A percentile compares a stretch with the other conserved stretches of the same genome.
Evolutionary conservation across 106 monocot genomes (phyloP).

Genomic region (Dendrobium catenatum): DNA sequence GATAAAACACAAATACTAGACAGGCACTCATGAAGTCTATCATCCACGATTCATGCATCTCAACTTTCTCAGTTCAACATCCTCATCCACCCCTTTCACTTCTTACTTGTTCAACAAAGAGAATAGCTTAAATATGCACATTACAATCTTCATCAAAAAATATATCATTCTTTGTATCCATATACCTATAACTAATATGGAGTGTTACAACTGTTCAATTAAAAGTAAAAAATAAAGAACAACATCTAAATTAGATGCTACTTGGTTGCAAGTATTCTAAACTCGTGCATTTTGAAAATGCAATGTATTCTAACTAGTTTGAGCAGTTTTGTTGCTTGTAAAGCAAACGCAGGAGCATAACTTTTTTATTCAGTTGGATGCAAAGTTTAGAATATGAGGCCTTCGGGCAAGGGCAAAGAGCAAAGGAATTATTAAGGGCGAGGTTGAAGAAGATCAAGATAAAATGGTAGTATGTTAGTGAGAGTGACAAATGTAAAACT

Average conservation of each 20-base stretch:
- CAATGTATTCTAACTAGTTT: background rate
- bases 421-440: background rate
- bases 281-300: background rate
- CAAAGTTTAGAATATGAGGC: background rate
- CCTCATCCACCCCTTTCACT: background rate
- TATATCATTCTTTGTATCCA: background rate
- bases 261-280: background rate
- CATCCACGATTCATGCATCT: background rate
- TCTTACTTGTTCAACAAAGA: background rate
- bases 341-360: background rate
- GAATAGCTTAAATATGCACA: background rate
- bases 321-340: background rate
- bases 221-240: background rate
- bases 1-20: background rate
- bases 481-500: background rate
- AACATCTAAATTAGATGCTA: background rate
- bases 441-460: background rate
- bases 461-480: too few species aligned
- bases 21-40: background rate
- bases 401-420: background rate
- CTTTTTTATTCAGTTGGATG: background rate
- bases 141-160: background rate
- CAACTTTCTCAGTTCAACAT: too few species aligned
- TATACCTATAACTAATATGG: background rate
- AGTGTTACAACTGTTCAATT: background rate